Base-by-base conservation (phyloP, 2,329 filamentous ascomycete genomes). In the Trichoderma sp. region DNA sequence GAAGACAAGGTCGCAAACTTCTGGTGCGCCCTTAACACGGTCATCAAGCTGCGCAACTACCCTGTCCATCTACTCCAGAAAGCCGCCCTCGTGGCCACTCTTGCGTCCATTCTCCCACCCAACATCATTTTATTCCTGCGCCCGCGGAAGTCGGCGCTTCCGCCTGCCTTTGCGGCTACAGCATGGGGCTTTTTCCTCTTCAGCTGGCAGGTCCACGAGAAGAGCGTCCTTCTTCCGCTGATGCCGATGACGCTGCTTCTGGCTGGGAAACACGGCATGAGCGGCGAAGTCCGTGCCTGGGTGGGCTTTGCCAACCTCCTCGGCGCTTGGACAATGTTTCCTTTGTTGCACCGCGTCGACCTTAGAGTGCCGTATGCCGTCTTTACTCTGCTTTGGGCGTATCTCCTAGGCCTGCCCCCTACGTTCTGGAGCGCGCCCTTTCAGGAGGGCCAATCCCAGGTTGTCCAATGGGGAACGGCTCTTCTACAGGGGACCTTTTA, bases 1-100 rank as follows among this genome's bases (percentile, higher is more conserved):
- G 96, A 99, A 78, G 95, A 98, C 80, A 99, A 99, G 78, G 96
- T 99, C 21, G 95, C 95, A 73, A 99, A 99, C 75, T 90, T 97
- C 72, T 99, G 95, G 95, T 99, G 95, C 75, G 90, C 93, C 5
- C 83, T 94, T 64, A 96, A 98, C 74, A 90, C 95, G 0, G 83
- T 96, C 63, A 83, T 97, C 79, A 99, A 99, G 78, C 85, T 99
- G 44, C 86, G 90, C 68, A 80, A 85, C 19, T 95, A 92, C 69
- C 87, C 91, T 0, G 77, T 87, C 3, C 82, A 85, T 7, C 76
- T 92, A 6, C 85, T 99, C 34, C 92, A 96, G 74, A 86, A 86
- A 61, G 85, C 87, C 1, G 92, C 95, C 2, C 83, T 97, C 1
- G 79, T 84, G 0, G 84, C 89, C 1, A 99, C 95, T 0, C 79